Evolutionary conservation across 2,329 filamentous ascomycete genomes (phyloP).

Genomic region (Botryotinia convoluta): DNA sequence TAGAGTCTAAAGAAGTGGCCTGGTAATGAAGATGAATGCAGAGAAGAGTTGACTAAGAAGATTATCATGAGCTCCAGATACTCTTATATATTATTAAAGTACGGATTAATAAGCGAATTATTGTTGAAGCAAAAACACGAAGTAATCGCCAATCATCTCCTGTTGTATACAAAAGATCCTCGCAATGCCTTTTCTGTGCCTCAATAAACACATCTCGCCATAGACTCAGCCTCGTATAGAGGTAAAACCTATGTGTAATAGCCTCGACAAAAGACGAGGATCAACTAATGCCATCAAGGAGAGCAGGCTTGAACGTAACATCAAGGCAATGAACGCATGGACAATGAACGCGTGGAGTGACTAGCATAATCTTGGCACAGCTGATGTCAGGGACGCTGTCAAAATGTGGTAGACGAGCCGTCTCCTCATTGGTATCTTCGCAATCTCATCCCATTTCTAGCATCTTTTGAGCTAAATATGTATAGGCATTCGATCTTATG

Average conservation of each 20-base stretch:
- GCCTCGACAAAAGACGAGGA: not conserved
- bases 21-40: not conserved
- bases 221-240: conserved; percentile 13
- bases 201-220: not conserved
- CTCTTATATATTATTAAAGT: not conserved
- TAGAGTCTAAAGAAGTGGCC: not conserved
- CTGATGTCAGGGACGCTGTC: conserved; percentile 17
- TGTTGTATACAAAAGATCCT: not conserved
- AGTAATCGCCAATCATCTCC: not conserved
- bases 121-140: not conserved
- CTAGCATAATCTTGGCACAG: not conserved
- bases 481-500: not conserved
- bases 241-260: conserved; percentile 5
- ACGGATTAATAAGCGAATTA: not conserved
- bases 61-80: not conserved
- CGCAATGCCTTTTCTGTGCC: not conserved
- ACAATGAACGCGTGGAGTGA: too few species aligned
- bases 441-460: not conserved
- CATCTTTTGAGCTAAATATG: conserved; percentile 7
- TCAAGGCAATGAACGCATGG: not conserved
- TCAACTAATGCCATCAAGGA: not conserved
- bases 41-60: too few species aligned
- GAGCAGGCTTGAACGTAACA: not conserved
- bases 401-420: conserved; percentile 14
- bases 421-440: not conserved